Conservation (phyloP, 805 yeast species). For the Saccharomycopsis selenospora region DNA sequence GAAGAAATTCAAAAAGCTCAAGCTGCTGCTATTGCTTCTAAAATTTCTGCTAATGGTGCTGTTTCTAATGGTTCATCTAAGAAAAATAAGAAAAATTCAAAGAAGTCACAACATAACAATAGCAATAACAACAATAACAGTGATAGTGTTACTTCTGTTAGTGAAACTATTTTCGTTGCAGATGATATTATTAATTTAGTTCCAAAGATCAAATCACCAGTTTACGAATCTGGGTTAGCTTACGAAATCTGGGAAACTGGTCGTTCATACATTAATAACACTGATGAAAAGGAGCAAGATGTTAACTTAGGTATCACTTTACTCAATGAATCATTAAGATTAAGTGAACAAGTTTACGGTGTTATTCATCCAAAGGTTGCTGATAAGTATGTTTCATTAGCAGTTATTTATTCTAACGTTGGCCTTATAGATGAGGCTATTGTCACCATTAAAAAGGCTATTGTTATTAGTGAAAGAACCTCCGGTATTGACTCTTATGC, state of each 20-base stretch:
- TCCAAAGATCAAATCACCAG: constrained; percentile 70
- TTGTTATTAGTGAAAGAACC: constrained; percentile 69
- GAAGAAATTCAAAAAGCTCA: constrained; percentile 26
- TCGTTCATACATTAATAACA: constrained; percentile 33
- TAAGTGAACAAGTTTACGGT: constrained; percentile 82
- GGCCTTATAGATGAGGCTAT: constrained; percentile 54
- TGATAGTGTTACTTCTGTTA: constrained; percentile 13
- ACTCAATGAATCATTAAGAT: constrained; percentile 59
- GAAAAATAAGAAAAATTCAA: constrained; percentile 31
- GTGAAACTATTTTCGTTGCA: constrained; percentile 35
- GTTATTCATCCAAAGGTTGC: constrained; percentile 73
- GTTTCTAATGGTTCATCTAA: constrained; percentile 10
- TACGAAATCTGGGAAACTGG: constrained; percentile 74
- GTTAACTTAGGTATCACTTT: constrained; percentile 48
- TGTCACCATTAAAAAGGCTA: constrained; percentile 58
- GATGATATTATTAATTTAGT: constrained; percentile 63
- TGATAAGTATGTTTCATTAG: constrained; percentile 54
- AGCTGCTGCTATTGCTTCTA: neutral
- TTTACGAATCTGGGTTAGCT: constrained; percentile 56
- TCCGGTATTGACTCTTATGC: constrained; percentile 77
- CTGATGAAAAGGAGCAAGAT: constrained; percentile 26
- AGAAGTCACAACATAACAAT: neutral
- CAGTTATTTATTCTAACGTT: constrained; percentile 50
- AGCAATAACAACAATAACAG: constrained; percentile 25
- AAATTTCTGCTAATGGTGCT: neutral